Percentiles rank a stretch among this genome's conserved stretches.
Conservation (phyloP, 163 green algal species). For the Prototheca cutis region DNA sequence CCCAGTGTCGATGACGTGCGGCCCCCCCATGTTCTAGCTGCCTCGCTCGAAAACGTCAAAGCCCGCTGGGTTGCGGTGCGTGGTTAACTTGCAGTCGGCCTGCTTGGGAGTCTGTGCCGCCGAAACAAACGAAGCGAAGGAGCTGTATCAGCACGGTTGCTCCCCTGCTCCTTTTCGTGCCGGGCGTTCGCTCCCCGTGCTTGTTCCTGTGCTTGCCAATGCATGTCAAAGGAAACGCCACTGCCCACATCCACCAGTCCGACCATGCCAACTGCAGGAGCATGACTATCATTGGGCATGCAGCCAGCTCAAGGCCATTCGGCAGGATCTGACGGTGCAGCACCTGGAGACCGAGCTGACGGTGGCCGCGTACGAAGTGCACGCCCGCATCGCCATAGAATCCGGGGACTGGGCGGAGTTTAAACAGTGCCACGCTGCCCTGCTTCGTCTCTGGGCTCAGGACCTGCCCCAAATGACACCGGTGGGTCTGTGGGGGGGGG, state of each 20-base stretch:
- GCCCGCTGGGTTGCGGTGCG: slow-evolving; percentile 33
- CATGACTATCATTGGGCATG: slow-evolving; percentile 39
- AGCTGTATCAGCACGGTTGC: no score
- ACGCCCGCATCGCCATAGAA: slow-evolving; percentile 47
- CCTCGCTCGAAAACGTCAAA: slow-evolving; percentile 47
- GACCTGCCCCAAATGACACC: background rate
- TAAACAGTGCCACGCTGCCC: slow-evolving; percentile 46
- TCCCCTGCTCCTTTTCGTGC: no score
- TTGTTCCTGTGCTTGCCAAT: no score
- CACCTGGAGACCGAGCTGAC: slow-evolving; percentile 35
- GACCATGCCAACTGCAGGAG: slow-evolving; percentile 5
- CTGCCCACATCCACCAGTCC: background rate
- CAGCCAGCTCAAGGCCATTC: slow-evolving; percentile 63
- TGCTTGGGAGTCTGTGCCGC: no score
- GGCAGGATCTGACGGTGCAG: slow-evolving; percentile 72
- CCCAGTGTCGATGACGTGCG: slow-evolving; percentile 37
- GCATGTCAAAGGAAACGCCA: no score
- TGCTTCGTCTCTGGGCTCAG: slow-evolving; percentile 5
- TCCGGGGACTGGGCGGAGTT: slow-evolving; percentile 46
- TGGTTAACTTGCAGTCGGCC: no score
- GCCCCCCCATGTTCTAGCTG: slow-evolving; percentile 38
- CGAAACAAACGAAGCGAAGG: no score
- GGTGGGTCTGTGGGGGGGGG: background rate
- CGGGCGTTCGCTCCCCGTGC: no score
- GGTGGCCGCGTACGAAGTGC: slow-evolving; percentile 41